Conservation (phyloP, 345 rosid genomes). For the Acer saccharum region DNA sequence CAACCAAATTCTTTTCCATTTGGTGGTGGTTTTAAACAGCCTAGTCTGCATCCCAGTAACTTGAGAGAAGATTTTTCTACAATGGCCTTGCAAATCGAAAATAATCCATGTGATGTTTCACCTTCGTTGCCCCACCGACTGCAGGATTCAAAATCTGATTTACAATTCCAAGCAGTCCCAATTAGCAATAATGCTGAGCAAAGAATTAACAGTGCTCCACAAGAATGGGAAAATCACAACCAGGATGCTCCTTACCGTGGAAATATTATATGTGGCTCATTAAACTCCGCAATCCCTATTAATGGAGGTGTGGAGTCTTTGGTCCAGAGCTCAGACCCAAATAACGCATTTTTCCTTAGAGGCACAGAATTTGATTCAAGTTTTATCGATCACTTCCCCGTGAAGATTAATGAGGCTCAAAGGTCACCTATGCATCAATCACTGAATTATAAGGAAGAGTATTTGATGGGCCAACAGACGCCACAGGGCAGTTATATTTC, state of each 20-base stretch:
- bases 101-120: constrained; percentile 36
- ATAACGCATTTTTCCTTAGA: constrained; percentile 36
- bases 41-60: constrained; percentile 32
- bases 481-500: constrained; percentile 44
- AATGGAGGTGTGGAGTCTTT: constrained; percentile 28
- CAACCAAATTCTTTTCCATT: constrained; percentile 36
- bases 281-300: constrained; percentile 37
- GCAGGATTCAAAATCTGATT: constrained; percentile 34
- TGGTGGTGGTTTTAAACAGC: constrained; percentile 26
- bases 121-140: constrained; percentile 28
- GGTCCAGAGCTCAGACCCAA: constrained; percentile 42
- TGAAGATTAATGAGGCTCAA: constrained; percentile 39
- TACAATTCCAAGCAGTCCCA: constrained; percentile 28
- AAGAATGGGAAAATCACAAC: constrained; percentile 44
- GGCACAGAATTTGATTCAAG: constrained; percentile 41
- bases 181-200: constrained; percentile 28
- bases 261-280: constrained; percentile 30
- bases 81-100: constrained; percentile 46
- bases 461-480: constrained; percentile 47
- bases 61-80: constrained; percentile 37
- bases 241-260: constrained; percentile 31
- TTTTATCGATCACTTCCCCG: constrained; percentile 34
- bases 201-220: constrained; percentile 31
- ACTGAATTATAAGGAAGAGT: constrained; percentile 44
- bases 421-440: constrained; percentile 39